These are phyloP conservation scores for Solanum pennellii DNA, from an alignment of 257 asterid species.

Conservation along the genomic window DNA sequence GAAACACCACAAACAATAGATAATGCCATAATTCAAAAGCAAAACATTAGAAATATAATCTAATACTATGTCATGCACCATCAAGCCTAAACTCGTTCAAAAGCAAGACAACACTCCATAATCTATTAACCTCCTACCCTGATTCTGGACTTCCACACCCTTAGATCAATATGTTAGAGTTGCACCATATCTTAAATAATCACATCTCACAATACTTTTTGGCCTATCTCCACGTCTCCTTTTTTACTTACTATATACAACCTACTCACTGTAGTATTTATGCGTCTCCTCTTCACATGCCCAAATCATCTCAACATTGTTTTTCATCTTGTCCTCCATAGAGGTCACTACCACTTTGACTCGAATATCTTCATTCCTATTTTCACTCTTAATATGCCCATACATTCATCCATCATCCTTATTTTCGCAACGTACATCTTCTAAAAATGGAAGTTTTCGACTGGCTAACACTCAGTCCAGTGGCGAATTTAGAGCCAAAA, in stretches of 20 bases:
- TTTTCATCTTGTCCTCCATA: not conserved
- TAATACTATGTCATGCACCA: not conserved
- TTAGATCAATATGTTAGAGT: not conserved
- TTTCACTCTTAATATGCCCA: too few species aligned
- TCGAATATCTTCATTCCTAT: not conserved
- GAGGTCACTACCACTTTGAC: not conserved
- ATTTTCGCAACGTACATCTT: not conserved
- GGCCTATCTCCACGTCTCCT: not conserved
- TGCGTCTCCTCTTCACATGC: not conserved
- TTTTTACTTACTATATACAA: not conserved
- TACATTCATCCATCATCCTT: not conserved
- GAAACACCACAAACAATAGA: not conserved
- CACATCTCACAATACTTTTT: not conserved
- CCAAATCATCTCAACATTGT: not conserved
- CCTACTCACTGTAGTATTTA: not conserved
- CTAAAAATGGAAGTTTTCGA: not conserved
- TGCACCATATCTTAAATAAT: not conserved
- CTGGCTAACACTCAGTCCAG: too few species aligned
- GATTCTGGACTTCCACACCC: not conserved
- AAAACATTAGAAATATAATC: not conserved
- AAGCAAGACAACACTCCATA: not conserved
- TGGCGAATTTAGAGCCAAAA: too few species aligned
- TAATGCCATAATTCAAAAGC: not conserved
- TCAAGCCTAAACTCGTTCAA: not conserved
- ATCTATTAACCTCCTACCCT: not conserved